Base-by-base conservation (phyloP, 306 rosid genomes). In the Quercus engelmannii region DNA sequence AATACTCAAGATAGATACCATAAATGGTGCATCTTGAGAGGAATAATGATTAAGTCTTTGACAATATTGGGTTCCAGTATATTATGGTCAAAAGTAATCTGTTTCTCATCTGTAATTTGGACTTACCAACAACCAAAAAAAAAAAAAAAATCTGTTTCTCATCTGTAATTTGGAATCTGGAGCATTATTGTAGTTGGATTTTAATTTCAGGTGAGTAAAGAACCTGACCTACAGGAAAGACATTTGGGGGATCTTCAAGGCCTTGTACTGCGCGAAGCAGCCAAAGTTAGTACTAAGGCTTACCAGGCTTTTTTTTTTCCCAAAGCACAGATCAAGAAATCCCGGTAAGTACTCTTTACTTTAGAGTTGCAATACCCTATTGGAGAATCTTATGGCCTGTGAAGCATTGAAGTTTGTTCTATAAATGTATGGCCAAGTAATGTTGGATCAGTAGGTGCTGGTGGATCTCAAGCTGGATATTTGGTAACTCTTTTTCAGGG, bases 231-330 rank as follows among this genome's bases (percentile, higher is more conserved):
- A 80, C 87, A 96, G 71, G 94, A 95, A 82, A 86, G 99, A 83
- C 84, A 92, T 83, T 83, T 91, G 20, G 99, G 97, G 76, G 92
- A 90, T 76, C 95, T 95, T 82, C 99, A 95, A 84, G 98, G 97
- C 73, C 79, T 82, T 69, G 79, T 82, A 74, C 59, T 35, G 31
- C 83, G 67, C 26, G 97, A 91, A 74, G 80, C 87, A 11, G 84
- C 85, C 68, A 82, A 73, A 84, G 55, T 77, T 58, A 79, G 78
- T 75, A 89, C 94, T 35, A 33, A 75, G n/a, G 92, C 97, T 58
- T 70, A 74, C 77, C 71, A 79, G 80, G 97, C 97, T 63, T 81
- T 90, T 31, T 90, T 31, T 5, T 64, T 25, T 89, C 96, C 74
- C 89, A 67, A 65, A 84, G 83, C 2, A 78, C 86, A 67, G 86